Conservation (phyloP, 1,284 basidiomycete genomes). For the Naganishia liquefaciens region DNA sequence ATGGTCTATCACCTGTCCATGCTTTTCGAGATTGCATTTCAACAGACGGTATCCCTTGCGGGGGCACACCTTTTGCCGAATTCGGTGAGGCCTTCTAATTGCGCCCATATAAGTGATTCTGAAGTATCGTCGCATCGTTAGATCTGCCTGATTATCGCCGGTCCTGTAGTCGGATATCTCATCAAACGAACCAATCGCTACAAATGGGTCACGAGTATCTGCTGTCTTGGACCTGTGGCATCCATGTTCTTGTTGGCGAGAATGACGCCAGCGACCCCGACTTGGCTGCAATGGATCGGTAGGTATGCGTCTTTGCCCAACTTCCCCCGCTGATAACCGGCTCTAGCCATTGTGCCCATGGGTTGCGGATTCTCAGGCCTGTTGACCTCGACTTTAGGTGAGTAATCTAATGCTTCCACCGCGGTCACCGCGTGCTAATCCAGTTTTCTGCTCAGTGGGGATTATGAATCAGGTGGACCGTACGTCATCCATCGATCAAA, state of each 20-base stretch:
- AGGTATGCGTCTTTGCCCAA: background rate
- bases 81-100: conserved; percentile 27
- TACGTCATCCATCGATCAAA: conserved; percentile 22
- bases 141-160: conserved; percentile 39
- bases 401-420: conserved; percentile 3
- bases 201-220: conserved; percentile 38
- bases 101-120: background rate
- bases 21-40: conserved; percentile 41
- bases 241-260: conserved; percentile 38
- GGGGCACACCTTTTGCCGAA: conserved; percentile 42
- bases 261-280: conserved; percentile 29
- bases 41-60: conserved; percentile 34
- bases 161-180: conserved; percentile 38
- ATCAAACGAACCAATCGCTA: conserved; percentile 37
- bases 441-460: conserved; percentile 30
- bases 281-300: conserved; percentile 38
- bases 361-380: conserved; percentile 40
- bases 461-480: conserved; percentile 39
- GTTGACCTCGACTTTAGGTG: conserved; percentile 38
- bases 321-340: background rate
- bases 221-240: conserved; percentile 38
- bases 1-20: conserved; percentile 42
- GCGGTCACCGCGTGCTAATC: conserved; percentile 1
- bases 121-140: background rate
- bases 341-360: conserved; percentile 39